Conservation (phyloP, 208 protist species). For the Balamuthia mandrillaris region DNA sequence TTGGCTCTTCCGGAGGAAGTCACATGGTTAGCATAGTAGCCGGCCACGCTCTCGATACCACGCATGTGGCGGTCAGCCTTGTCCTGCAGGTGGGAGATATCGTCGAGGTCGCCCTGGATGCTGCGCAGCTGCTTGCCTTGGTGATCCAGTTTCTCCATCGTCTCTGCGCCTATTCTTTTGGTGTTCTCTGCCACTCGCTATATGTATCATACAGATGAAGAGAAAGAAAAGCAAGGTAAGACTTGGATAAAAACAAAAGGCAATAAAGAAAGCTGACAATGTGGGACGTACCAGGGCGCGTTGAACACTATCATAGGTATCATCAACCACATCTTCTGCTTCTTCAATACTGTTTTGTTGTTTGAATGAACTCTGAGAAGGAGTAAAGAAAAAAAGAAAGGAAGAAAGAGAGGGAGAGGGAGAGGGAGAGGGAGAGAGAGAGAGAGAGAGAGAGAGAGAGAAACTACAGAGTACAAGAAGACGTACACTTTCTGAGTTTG, state of each 20-base stretch:
- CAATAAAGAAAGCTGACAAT: not conserved
- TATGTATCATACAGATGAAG: not conserved
- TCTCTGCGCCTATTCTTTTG: not conserved
- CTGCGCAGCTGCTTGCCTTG: not conserved
- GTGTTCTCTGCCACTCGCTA: not conserved
- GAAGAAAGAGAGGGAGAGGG: not conserved
- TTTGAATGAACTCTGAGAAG: not conserved
- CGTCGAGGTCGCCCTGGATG: not conserved
- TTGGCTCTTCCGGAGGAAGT: not conserved
- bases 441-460: not conserved
- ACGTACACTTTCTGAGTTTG: too few species aligned
- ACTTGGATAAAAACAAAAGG: not conserved
- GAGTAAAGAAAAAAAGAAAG: not conserved
- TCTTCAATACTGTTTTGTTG: not conserved
- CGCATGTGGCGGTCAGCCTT: not conserved
- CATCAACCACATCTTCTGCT: not conserved
- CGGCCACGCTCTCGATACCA: not conserved
- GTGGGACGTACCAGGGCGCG: not conserved
- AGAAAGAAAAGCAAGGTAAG: too few species aligned
- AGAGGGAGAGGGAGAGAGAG: not conserved
- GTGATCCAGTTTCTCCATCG: not conserved
- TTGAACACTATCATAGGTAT: not conserved
- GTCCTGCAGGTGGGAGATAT: conserved; percentile 8
- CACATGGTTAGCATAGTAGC: not conserved
- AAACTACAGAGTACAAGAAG: too few species aligned